Percentiles rank a stretch among this genome's conserved stretches.
These are phyloP conservation scores for Amorphotheca resinae DNA, from an alignment of 495 filamentous ascomycete species.

Conservation along the genomic window DNA sequence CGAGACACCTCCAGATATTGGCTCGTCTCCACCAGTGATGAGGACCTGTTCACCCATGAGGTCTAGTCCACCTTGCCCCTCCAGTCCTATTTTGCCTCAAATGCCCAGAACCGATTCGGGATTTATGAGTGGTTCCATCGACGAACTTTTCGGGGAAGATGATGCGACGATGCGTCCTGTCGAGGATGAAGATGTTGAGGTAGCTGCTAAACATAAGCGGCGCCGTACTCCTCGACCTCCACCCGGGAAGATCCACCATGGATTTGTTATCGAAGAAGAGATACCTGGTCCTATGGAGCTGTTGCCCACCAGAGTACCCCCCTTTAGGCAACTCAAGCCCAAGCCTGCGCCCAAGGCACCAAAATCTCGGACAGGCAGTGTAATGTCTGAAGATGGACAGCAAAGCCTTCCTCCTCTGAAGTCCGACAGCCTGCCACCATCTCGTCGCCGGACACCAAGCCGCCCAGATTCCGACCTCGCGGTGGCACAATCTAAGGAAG, in stretches of 20 bases:
- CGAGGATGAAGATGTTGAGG: conserved; percentile 11
- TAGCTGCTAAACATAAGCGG: conserved; percentile 6
- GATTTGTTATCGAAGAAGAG: conserved; percentile 12
- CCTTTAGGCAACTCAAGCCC: neutral
- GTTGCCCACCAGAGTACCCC: conserved; percentile 19
- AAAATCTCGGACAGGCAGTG: conserved; percentile 12
- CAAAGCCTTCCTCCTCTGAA: conserved; percentile 15
- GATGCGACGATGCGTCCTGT: conserved; percentile 14
- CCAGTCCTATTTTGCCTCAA: conserved; percentile 61
- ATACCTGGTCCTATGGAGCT: conserved; percentile 22
- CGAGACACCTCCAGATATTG: conserved; percentile 49
- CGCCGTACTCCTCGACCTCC: neutral
- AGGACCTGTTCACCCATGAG: conserved; percentile 29
- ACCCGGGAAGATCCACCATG: conserved; percentile 1
- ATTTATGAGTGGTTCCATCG: conserved; percentile 64
- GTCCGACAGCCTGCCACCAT: neutral
- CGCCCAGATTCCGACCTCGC: neutral
- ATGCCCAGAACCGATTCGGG: conserved; percentile 53
- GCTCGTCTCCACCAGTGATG: conserved; percentile 68
- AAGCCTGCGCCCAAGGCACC: conserved; percentile 2
- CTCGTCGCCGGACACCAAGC: neutral
- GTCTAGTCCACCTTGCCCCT: conserved; percentile 41
- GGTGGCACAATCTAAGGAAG: neutral
- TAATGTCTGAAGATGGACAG: conserved; percentile 18
- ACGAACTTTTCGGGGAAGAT: conserved; percentile 34